Base-by-base conservation (phyloP, 768 basidiomycete genomes). In the Xerocomus potaroensis region DNA sequence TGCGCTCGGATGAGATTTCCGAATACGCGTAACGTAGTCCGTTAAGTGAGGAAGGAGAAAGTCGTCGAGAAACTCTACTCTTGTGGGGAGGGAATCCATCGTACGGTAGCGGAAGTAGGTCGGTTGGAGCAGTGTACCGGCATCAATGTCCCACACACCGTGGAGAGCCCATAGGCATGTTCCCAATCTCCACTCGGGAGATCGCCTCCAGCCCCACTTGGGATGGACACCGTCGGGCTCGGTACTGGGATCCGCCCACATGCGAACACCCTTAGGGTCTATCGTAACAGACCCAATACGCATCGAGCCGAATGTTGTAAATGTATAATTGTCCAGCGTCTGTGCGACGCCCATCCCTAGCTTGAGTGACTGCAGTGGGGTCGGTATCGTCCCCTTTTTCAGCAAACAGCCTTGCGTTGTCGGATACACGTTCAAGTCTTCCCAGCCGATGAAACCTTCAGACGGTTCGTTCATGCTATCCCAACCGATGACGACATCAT, bases 391-490 rank as follows among this genome's bases (percentile, higher is more conserved):
- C 0, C 95, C 96, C 63, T 92, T 95, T 61, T 88, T 91, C 29
- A 91, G 70, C 15, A 78, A 81, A 10, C 82, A 77, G 1, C 81
- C 81, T 59, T 92, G 90, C 27, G 75, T 68, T 14, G 68, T 69
- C 0, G 91, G 87, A 35, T 84, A 80, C 11, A 62, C 49, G 41
- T 73, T 75, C 23, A 99, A 71, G 62, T 95, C 81, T 0, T 74
- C 71, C 66, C 85, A 85, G 2, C 76, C 80, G 29, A 82, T 56
- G 34, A 66, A 73, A 0, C 96, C 96, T 55, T 94, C 89, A 30
- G 81, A 82, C 0, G 96, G 95, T 65, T 99, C 96, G 64, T 99
- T 98, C 66, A 97, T 70, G 56, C 83, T 86, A 62, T 99, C 96
- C 96, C 95, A 98, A 0, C 96, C 96, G 39, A 98, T 84, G 10